Evolutionary conservation across 306 rosid species (phyloP), one percentile per base, ranked within the genome.

Genomic region (Potentilla sterilis): DNA sequence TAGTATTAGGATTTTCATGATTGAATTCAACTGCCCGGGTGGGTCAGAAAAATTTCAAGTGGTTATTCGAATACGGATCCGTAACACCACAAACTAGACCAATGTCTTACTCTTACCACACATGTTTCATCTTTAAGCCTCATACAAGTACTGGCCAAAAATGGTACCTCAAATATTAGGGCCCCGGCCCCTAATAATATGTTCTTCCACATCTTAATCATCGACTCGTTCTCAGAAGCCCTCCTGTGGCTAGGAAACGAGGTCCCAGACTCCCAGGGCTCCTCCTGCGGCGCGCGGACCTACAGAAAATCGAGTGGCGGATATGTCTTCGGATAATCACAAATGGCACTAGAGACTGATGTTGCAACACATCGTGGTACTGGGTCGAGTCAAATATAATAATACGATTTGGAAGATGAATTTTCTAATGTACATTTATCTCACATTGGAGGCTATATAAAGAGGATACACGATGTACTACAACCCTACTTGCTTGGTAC

Each of bases 161-260:
- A 43, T 43, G 43, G 57, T 24, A 59, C 21, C 41, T 6, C 6
- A 43, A 1, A 3, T 43, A 63, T 75, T 43, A 51, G 41, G 24
- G 47, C 38, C 49, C 28, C 28, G 28, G 5, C 71, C 71, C n/a
- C 13, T 22, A 14, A 75, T 48, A 8, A 12, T 6, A 12, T 63
- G 14, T 16, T 12, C 18, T 24, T 57, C 74, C 71, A 48, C 16
- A 65, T 65, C 9, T 63, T 47, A 81, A 77, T 79, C 77, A 75
- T 47, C 69, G 32, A 78, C 67, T 70, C 11, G 73, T 59, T 43
- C 55, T 16, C 8, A 49, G 1, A 46, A 37, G 43, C 61, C 75
- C 70, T 76, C 70, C 48, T 54, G 82, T 64, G 80, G 86, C 18
- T 44, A 70, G 13, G 41, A 77, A 68, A 67, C 22, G 18, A 43